Evolutionary conservation across 495 filamentous ascomycete species (phyloP).

Genomic region (Hypomontagnella monticulosa): DNA sequence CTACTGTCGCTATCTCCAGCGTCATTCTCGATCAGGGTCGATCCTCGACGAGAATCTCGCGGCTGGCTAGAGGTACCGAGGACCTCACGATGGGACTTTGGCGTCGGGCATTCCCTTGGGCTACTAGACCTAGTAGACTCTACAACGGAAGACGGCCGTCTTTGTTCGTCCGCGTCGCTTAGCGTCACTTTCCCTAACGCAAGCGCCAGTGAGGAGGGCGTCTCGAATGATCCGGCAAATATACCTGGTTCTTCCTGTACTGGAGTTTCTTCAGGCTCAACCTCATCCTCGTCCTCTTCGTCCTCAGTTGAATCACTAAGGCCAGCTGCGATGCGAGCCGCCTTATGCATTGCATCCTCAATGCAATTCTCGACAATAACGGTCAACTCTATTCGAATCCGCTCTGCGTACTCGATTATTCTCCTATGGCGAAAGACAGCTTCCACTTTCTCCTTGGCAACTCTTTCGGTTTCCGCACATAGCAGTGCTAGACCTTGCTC

Average conservation of each 20-base stretch:
- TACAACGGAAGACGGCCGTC: slow-evolving; percentile 54
- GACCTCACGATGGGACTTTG: slow-evolving; percentile 81
- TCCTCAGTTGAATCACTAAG: slow-evolving; percentile 78
- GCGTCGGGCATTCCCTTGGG: slow-evolving; percentile 89
- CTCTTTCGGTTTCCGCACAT: slow-evolving; percentile 84
- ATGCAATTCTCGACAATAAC: slow-evolving; percentile 94
- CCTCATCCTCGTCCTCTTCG: slow-evolving; percentile 55
- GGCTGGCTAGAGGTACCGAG: slow-evolving; percentile 70
- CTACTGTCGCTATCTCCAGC: slow-evolving; percentile 86
- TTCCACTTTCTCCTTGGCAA: slow-evolving; percentile 88
- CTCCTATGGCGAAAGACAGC: slow-evolving; percentile 88
- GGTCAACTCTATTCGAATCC: slow-evolving; percentile 92
- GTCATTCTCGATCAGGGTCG: slow-evolving; percentile 81
- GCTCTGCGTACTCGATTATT: slow-evolving; percentile 94
- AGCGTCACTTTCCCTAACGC: slow-evolving; percentile 62
- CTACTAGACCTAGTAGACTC: slow-evolving; percentile 82
- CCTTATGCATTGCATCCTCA: slow-evolving; percentile 88
- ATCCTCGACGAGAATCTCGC: slow-evolving; percentile 72
- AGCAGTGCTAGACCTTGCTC: slow-evolving; percentile 90
- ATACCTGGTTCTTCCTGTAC: slow-evolving; percentile 57
- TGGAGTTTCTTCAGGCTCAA: slow-evolving; percentile 45
- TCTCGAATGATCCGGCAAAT: slow-evolving; percentile 65
- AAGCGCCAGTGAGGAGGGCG: slow-evolving; percentile 64
- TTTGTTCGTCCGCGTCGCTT: slow-evolving; percentile 50
- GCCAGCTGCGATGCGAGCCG: slow-evolving; percentile 84